phyloP scores from a whole-genome alignment of 768 basidiomycete genomes.

The Russula lepida region DNA sequence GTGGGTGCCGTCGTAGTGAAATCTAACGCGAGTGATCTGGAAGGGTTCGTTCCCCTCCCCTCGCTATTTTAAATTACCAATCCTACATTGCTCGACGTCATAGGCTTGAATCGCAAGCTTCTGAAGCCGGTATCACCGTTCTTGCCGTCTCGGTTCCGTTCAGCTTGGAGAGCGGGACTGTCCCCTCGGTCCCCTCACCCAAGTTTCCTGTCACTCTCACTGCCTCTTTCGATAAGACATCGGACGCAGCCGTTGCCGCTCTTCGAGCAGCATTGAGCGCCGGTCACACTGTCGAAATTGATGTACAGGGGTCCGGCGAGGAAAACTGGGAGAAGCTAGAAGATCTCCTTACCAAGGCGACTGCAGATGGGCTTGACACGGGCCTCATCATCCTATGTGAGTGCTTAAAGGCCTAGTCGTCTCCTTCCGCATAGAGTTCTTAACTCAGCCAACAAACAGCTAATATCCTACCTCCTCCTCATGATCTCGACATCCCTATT shows the following conservation, averaged over 20 bases:
- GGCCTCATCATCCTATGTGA: constrained; percentile 61
- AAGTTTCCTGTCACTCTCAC: constrained; percentile 45
- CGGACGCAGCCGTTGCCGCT: constrained; percentile 43
- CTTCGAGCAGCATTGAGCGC: constrained; percentile 59
- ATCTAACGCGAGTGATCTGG: constrained; percentile 23
- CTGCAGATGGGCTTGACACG: constrained; percentile 29
- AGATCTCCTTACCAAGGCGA: constrained; percentile 61
- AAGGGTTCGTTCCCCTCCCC: constrained; percentile 35
- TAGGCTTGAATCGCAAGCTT: constrained; percentile 20
- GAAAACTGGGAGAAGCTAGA: constrained; percentile 58
- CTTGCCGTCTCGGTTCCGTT: constrained; percentile 58
- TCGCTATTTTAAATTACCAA: neutral
- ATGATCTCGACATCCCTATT: constrained; percentile 60
- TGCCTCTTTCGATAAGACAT: constrained; percentile 44
- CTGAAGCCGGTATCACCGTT: constrained; percentile 24
- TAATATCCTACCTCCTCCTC: constrained; percentile 73
- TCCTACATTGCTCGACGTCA: neutral
- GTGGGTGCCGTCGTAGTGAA: constrained; percentile 44
- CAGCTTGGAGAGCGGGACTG: constrained; percentile 40
- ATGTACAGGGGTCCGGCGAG: constrained; percentile 48
- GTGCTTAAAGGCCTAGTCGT: neutral
- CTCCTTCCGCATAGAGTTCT: neutral
- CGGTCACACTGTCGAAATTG: constrained; percentile 61
- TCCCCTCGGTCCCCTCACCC: constrained; percentile 30
- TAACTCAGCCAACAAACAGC: constrained; percentile 36